A percentile compares a stretch with the other conserved stretches of the same genome.
These are phyloP conservation scores for Thamnidium elegans DNA, from an alignment of 192 early-diverging fungal species.

Conservation along the genomic window DNA sequence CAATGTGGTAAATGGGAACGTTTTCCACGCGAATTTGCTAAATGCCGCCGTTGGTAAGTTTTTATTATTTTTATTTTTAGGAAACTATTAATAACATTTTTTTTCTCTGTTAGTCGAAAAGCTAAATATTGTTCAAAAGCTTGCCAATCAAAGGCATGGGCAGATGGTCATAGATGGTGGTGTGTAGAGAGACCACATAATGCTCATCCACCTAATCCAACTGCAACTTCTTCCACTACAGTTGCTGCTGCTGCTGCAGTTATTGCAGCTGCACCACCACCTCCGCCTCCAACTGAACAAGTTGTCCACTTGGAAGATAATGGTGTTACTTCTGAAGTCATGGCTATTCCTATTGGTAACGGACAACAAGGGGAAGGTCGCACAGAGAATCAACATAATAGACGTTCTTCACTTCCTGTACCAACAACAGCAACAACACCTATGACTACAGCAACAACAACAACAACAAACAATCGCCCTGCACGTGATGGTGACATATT, in stretches of 20 bases:
- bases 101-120: constrained; percentile 48
- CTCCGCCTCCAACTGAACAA: constrained; percentile 18
- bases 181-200: constrained; percentile 56
- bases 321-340: constrained; percentile 13
- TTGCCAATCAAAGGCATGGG: constrained; percentile 77
- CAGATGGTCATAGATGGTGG: constrained; percentile 78
- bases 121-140: constrained; percentile 84
- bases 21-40: constrained; percentile 75
- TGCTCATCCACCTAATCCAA: constrained; percentile 17
- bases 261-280: constrained; percentile 36
- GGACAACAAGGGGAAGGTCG: background rate
- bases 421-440: background rate
- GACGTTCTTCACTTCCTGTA: constrained; percentile 15
- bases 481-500: constrained; percentile 7
- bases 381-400: background rate
- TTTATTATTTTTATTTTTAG: background rate
- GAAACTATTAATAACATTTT: background rate
- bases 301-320: constrained; percentile 31
- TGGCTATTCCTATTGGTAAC: constrained; percentile 23
- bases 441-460: background rate
- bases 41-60: constrained; percentile 74
- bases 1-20: constrained; percentile 76
- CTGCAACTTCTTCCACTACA: constrained; percentile 28
- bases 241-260: constrained; percentile 33
- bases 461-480: constrained; percentile 7